Evolutionary conservation across 495 filamentous ascomycete species (phyloP).

Genomic region (Aspergillus cristatus): DNA sequence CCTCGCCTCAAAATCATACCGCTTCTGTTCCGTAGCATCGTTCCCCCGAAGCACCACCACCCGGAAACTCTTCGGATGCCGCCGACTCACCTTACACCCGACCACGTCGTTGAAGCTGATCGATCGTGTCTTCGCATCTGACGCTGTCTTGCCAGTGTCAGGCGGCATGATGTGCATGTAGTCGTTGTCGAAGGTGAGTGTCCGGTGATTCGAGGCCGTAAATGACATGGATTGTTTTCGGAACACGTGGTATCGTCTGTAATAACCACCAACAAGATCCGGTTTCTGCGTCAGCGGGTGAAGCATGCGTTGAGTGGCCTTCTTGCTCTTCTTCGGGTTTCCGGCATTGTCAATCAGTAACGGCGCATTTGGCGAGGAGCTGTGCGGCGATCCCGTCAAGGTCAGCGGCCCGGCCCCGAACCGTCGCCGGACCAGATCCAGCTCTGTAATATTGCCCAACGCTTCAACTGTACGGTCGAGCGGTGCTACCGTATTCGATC

Average conservation of each 20-base stretch:
- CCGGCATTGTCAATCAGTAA: conserved; percentile 44
- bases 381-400: conserved; percentile 69
- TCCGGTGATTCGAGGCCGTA: conserved; percentile 70
- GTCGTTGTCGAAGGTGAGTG: conserved; percentile 87
- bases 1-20: conserved; percentile 92
- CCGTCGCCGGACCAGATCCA: conserved; percentile 80
- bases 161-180: conserved; percentile 91
- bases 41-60: conserved; percentile 73
- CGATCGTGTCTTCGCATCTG: conserved; percentile 68
- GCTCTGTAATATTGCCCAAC: conserved; percentile 69
- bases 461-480: conserved; percentile 85
- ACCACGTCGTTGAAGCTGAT: conserved; percentile 90
- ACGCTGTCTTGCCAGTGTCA: conserved; percentile 44
- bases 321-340: conserved; percentile 57
- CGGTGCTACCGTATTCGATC: conserved; percentile 73
- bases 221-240: conserved; percentile 94
- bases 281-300: conserved; percentile 75
- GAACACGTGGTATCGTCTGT: conserved; percentile 83
- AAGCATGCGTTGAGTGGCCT: conserved; percentile 47
- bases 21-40: conserved; percentile 63
- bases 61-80: conserved; percentile 88
- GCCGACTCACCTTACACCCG: conserved; percentile 82
- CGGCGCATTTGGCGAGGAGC: conserved; percentile 69
- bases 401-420: conserved; percentile 74
- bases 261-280: conserved; percentile 60